Conservation (phyloP, 176 grass and related monocot species). For the Dendrocalamus sinicus region DNA sequence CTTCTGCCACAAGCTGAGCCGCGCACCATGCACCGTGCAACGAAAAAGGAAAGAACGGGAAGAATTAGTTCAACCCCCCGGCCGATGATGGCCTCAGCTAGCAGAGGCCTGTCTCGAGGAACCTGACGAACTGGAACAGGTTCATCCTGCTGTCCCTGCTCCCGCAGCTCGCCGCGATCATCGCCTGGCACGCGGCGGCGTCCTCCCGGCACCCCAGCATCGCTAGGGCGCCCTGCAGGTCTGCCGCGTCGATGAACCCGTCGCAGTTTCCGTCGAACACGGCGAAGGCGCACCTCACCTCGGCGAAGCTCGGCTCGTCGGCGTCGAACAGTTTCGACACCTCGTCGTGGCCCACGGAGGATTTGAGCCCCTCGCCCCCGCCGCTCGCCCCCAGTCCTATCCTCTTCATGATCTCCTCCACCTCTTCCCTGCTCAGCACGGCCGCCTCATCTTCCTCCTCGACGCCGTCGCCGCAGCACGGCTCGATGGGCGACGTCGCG, state of each 20-base stretch:
- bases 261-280: constrained; percentile 72
- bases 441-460: not conserved
- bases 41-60: not conserved
- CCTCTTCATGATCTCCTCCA: constrained; percentile 55
- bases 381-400: constrained; percentile 23
- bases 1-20: constrained; percentile 27
- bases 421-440: constrained; percentile 44
- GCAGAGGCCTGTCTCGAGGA: constrained; percentile 51
- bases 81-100: not conserved
- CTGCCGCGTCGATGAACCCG: constrained; percentile 70
- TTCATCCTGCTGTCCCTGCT: constrained; percentile 47
- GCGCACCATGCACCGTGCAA: constrained; percentile 7
- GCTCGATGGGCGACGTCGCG: not conserved
- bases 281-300: constrained; percentile 68
- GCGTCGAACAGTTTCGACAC: constrained; percentile 61
- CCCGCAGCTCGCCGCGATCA: constrained; percentile 48
- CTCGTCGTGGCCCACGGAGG: constrained; percentile 44
- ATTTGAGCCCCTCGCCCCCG: constrained; percentile 18
- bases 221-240: constrained; percentile 57
- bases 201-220: constrained; percentile 67
- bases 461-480: not conserved
- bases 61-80: not conserved
- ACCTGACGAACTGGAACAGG: constrained; percentile 62
- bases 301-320: constrained; percentile 77
- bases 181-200: constrained; percentile 53